Evolutionary conservation across 495 filamentous ascomycete genomes (phyloP), one percentile per base, ranked within the genome.

Genomic region (Chaetomium cochliodes): DNA sequence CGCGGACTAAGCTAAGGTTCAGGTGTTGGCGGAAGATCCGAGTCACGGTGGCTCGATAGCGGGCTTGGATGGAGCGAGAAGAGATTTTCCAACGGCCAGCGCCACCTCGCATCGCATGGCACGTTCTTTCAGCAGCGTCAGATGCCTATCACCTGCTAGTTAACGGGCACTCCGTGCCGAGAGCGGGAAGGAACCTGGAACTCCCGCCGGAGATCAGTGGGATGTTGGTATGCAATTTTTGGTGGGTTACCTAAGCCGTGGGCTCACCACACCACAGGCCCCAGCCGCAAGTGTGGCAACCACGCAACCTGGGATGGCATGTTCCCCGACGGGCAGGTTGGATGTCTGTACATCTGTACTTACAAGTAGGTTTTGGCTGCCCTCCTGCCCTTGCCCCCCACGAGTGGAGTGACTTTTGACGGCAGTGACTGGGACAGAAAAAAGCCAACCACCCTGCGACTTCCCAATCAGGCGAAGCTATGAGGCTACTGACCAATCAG

Each of bases 381-480:
- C 42, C 58, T 37, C 8, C 33, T 11, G 33, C 30, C 30, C 30
- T 33, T n/a, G n/a, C 28, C 64, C 64, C 64, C 56, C 58, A 13
- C 57, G n/a, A 2, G 20, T 22, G 49, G 50, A 50, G 47, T 56
- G 57, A 67, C 61, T 42, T 26, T 4, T 4, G 47, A 6, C 52
- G 2, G 3, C 23, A 16, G 52, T 23, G 39, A 58, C 61, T 25
- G 53, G 50, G n/a, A 39, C 41, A 62, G 16, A 63, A 39, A 13
- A 46, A 30, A 30, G 28, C 26, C 42, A 23, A 5, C 22, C 15
- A 22, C 33, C 23, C 33, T 7, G 63, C 56, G 46, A 59, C 55
- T 64, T 68, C 69, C 69, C 60, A 56, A 68, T 71, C 69, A 28
- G 69, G 68, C 66, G 64, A 62, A 60, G 69, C 64, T 60, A 61